A percentile compares a stretch with the other conserved stretches of the same genome.
phyloP scores from a whole-genome alignment of 352 stramenopile species.

The Globisporangium orthogonon region DNA sequence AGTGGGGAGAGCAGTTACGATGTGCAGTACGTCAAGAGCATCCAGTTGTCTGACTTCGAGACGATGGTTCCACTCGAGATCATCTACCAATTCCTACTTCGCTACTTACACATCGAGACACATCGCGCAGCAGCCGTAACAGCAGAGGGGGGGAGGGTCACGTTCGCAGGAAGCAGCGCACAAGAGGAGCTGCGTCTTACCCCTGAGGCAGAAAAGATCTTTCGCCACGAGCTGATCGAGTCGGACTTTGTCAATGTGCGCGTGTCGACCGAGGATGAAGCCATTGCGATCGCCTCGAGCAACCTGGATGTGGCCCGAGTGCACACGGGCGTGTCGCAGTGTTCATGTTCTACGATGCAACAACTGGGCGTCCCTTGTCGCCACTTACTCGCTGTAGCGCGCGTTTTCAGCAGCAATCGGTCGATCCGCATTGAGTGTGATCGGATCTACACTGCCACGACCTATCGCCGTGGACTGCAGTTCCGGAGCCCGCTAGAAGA shows the following conservation, averaged over 20 bases:
- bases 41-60: constrained; percentile 11
- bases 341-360: constrained; percentile 64
- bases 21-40: constrained; percentile 6
- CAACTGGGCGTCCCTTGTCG: constrained; percentile 73
- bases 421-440: constrained; percentile 59
- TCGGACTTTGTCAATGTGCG: constrained; percentile 52
- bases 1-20: neutral
- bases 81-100: constrained; percentile 64
- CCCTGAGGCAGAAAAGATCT: constrained; percentile 52
- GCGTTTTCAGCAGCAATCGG: constrained; percentile 52
- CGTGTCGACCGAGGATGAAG: constrained; percentile 45
- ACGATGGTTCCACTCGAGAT: constrained; percentile 58
- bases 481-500: constrained; percentile 6
- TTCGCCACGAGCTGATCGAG: constrained; percentile 53
- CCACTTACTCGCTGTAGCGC: constrained; percentile 62
- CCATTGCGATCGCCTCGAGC: constrained; percentile 57
- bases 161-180: neutral
- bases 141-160: too few species aligned
- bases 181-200: constrained; percentile 33
- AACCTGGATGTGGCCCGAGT: constrained; percentile 52
- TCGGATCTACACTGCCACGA: constrained; percentile 59
- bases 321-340: constrained; percentile 49
- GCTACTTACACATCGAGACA: constrained; percentile 35
- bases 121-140: constrained; percentile 1
- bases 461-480: constrained; percentile 23